Conservation (phyloP, 176 grass and related monocot species). For the Zizania latifolia region DNA sequence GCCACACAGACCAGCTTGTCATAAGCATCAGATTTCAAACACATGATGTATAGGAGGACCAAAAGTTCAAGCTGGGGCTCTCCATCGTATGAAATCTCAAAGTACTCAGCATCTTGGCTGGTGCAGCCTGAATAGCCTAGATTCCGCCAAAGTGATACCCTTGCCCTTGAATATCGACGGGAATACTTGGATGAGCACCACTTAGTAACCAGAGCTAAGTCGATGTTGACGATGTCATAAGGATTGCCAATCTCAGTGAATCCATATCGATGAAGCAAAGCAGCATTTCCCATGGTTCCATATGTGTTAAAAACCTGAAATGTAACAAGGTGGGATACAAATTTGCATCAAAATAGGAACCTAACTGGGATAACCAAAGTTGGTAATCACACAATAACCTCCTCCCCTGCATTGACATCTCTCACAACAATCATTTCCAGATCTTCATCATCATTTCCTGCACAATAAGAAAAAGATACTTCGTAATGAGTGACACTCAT, state of each 20-base stretch:
- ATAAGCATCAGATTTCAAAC: slow-evolving; percentile 47
- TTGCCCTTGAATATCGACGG: slow-evolving; percentile 45
- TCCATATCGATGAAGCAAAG: slow-evolving; percentile 87
- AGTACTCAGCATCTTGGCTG: slow-evolving; percentile 67
- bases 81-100: slow-evolving; percentile 81
- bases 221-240: slow-evolving; percentile 85
- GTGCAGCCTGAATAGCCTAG: slow-evolving; percentile 77
- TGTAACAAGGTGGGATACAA: not conserved
- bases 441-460: slow-evolving; percentile 35
- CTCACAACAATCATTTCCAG: slow-evolving; percentile 89
- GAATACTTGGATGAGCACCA: slow-evolving; percentile 70
- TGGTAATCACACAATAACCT: slow-evolving; percentile 49
- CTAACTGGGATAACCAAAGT: slow-evolving; percentile 16
- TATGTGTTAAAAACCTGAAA: slow-evolving; percentile 90
- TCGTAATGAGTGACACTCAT: not conserved
- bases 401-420: slow-evolving; percentile 56
- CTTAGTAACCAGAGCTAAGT: slow-evolving; percentile 57
- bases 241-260: slow-evolving; percentile 78
- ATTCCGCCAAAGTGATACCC: slow-evolving; percentile 54
- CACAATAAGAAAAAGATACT: slow-evolving; percentile 24
- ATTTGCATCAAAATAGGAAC: not conserved
- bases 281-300: slow-evolving; percentile 85
- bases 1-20: slow-evolving; percentile 47
- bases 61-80: slow-evolving; percentile 76
- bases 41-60: slow-evolving; percentile 65